Percentiles rank a stretch among this genome's conserved stretches.
These are phyloP conservation scores for Rhodotorula taiwanensis DNA, from an alignment of 768 basidiomycete species.

Conservation along the genomic window DNA sequence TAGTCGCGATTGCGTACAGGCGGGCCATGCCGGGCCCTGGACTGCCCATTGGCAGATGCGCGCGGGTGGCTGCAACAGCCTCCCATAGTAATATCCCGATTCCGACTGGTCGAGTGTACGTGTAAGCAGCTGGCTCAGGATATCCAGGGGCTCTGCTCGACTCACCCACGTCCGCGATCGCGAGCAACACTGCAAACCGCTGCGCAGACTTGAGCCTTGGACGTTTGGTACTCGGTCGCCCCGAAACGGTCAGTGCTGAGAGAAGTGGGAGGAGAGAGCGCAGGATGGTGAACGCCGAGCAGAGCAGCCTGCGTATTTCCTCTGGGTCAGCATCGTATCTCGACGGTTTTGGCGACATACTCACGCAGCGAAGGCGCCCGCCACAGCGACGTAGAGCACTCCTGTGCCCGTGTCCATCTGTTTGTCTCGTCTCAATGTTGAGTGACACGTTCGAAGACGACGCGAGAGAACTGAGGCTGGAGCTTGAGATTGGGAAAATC, in stretches of 20 bases:
- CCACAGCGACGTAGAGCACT: slow-evolving; percentile 17
- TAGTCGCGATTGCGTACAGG: slow-evolving; percentile 22
- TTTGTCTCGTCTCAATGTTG: neutral
- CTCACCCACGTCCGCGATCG: slow-evolving; percentile 10
- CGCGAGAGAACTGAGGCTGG: too few species aligned
- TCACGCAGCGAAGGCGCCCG: slow-evolving; percentile 11
- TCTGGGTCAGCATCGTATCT: too few species aligned
- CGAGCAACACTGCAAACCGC: slow-evolving; percentile 23
- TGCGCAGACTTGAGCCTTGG: slow-evolving; percentile 26
- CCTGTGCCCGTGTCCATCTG: neutral
- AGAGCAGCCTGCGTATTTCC: slow-evolving; percentile 23
- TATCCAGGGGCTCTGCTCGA: rapidly evolving
- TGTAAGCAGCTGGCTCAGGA: neutral
- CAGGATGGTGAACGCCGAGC: slow-evolving; percentile 23
- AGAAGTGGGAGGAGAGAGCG: slow-evolving; percentile 28
- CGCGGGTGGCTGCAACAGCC: neutral
- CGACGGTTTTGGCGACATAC: too few species aligned
- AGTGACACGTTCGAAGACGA: neutral
- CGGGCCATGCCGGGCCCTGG: slow-evolving; percentile 12
- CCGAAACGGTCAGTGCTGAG: slow-evolving; percentile 6
- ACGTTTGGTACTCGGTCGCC: neutral
- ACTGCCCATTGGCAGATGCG: neutral
- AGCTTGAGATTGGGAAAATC: too few species aligned
- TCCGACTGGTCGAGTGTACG: neutral
- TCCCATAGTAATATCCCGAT: slow-evolving; percentile 23